Evolutionary conservation across 2,329 filamentous ascomycete species (phyloP), one percentile per base, ranked within the genome.

Genomic region (Diaporthe ilicicola): DNA sequence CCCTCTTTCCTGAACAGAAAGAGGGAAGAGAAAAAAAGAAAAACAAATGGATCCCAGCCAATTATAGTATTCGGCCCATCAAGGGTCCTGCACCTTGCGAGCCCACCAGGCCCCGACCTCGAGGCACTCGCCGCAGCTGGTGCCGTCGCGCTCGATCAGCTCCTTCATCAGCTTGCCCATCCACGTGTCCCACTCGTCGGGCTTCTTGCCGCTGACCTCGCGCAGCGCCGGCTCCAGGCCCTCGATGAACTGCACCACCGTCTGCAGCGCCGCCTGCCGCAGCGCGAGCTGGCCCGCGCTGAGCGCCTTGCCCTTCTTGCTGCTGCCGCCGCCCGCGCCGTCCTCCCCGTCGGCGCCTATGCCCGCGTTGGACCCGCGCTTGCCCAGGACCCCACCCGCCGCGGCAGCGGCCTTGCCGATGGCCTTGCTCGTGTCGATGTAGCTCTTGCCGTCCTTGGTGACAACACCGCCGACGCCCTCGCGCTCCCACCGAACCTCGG

Each of bases 121-220:
- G 24, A 98, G 83, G 81, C 94, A 97, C 81, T 98, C 95, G 59
- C 95, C 94, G 84, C 90, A 94, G 59, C 89, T 90, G 22, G 93
- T 91, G 24, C 93, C 93, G 68, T 90, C 91, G 72, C 95, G 92
- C 79, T 92, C 90, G 78, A 97, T 87, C 77, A 98, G 82, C 80
- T 96, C 92, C 56, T 89, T 89, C 87, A 94, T 95, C 92, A 97
- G 93, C 81, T 92, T 93, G 50, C 91, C 90, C 82, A 93, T 90
- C 95, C 95, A 98, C 51, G 90, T 86, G 79, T 97, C 93, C 94
- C 94, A 98, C 82, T 98, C 95, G 75, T 97, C 94, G 78, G 93
- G 90, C 76, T 92, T 94, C 85, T 97, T 97, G 17, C 92, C 93
- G 77, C 93, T 97, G 55, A 90, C 90, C 76, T 97, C 93, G 76